Percentiles rank a stretch among this genome's conserved stretches.
Conservation (phyloP, 495 filamentous ascomycete species). For the Annulohypoxylon maeteangense region DNA sequence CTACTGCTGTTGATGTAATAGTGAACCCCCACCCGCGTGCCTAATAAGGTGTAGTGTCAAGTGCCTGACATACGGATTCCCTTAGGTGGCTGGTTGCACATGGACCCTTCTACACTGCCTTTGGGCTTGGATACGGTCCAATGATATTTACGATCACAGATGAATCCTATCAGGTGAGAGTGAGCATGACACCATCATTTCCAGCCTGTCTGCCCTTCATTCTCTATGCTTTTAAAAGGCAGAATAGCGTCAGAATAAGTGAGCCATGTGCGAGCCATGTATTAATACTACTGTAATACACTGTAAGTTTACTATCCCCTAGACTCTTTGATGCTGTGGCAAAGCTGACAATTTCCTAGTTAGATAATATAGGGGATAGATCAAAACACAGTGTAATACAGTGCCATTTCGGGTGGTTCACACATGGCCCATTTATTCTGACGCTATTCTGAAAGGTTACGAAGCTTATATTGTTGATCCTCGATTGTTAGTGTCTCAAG, state of each 20-base stretch:
- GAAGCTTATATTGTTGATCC: background rate
- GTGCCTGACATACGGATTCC: slow-evolving; percentile 25
- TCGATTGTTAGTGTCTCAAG: background rate
- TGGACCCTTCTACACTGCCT: slow-evolving; percentile 18
- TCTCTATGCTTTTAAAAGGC: background rate
- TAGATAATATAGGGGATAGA: too few species aligned
- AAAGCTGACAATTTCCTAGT: too few species aligned
- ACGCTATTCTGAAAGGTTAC: too few species aligned
- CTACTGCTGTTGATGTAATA: background rate
- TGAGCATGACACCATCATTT: slow-evolving; percentile 7
- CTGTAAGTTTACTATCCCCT: too few species aligned
- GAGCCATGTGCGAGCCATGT: too few species aligned
- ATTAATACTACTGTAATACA: too few species aligned
- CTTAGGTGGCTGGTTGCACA: slow-evolving; percentile 20
- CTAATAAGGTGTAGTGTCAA: slow-evolving; percentile 21
- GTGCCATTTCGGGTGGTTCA: too few species aligned
- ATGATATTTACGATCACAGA: slow-evolving; percentile 13
- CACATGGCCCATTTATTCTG: too few species aligned
- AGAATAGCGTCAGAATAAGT: too few species aligned
- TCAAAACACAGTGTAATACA: too few species aligned
- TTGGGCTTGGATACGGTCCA: slow-evolving; percentile 1
- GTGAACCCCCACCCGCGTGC: slow-evolving; percentile 12
- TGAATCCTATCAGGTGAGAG: slow-evolving; percentile 24
- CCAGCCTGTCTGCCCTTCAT: background rate
- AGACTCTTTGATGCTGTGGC: too few species aligned